Conservation (phyloP, 495 filamentous ascomycete genomes). For the Stereocaulon alpinum region DNA sequence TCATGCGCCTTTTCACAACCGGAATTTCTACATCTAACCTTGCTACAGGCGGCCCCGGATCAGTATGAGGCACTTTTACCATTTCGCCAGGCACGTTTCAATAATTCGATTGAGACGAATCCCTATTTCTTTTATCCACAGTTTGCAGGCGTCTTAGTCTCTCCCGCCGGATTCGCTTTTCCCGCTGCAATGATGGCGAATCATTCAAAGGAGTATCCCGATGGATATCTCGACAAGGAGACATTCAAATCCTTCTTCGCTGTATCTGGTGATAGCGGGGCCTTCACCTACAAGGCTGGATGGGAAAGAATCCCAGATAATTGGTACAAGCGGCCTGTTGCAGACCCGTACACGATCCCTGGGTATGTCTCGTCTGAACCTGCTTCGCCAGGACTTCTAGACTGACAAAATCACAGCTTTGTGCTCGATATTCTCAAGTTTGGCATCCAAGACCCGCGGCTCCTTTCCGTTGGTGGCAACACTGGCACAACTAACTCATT, state of each 20-base stretch:
- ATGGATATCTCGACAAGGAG: constrained; percentile 33
- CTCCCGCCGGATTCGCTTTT: constrained; percentile 40
- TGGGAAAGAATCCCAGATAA: constrained; percentile 49
- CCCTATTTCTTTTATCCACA: constrained; percentile 45
- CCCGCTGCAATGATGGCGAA: constrained; percentile 37
- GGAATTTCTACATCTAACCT: background rate
- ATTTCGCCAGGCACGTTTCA: constrained; percentile 27
- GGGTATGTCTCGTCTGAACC: constrained; percentile 7
- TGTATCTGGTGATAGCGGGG: constrained; percentile 32
- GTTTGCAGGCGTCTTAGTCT: constrained; percentile 37
- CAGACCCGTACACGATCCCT: constrained; percentile 26
- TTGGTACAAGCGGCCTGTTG: constrained; percentile 45
- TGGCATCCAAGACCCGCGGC: constrained; percentile 19
- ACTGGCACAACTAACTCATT: constrained; percentile 46
- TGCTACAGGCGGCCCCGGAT: constrained; percentile 11
- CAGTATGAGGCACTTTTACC: constrained; percentile 13
- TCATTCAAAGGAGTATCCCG: constrained; percentile 35
- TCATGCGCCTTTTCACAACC: background rate
- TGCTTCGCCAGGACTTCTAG: constrained; percentile 26
- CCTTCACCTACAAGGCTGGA: constrained; percentile 35
- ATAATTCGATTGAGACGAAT: constrained; percentile 40
- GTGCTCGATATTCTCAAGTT: constrained; percentile 32
- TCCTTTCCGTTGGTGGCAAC: constrained; percentile 45
- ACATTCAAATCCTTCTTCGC: constrained; percentile 39
- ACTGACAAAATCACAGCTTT: constrained; percentile 28